A percentile compares a stretch with the other conserved stretches of the same genome.
Conservation (phyloP, 2,329 filamentous ascomycete species). For the Rachicladosporium sp. region DNA sequence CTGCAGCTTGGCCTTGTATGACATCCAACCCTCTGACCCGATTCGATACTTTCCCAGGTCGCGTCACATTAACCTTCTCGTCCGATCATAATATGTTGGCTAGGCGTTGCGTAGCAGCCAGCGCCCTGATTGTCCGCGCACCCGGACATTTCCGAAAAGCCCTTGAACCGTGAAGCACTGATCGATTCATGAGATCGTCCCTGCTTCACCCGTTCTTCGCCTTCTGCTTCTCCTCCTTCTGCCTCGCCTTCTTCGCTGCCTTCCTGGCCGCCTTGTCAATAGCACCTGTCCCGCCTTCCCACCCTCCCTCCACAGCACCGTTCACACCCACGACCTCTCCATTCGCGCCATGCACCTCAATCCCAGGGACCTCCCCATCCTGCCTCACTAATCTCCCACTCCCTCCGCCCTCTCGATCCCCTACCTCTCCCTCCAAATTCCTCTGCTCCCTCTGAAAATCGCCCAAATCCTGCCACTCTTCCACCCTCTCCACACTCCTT, state of each 20-base stretch:
- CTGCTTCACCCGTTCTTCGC: background rate
- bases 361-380: conserved; percentile 18
- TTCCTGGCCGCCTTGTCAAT: conserved; percentile 42
- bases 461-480: conserved; percentile 31
- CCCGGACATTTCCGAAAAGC: too few relatives aligned
- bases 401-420: conserved; percentile 19
- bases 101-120: too few relatives aligned
- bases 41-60: too few relatives aligned
- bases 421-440: conserved; percentile 30
- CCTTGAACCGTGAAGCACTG: too few relatives aligned
- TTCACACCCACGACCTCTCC: conserved; percentile 9
- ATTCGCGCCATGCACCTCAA: conserved; percentile 13
- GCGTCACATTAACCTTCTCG: too few relatives aligned
- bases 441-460: conserved; percentile 29
- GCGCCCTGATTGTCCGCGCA: too few relatives aligned
- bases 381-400: conserved; percentile 16
- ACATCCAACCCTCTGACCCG: too few relatives aligned
- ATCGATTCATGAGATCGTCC: too few relatives aligned
- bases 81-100: too few relatives aligned
- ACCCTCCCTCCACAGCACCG: conserved; percentile 4
- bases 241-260: conserved; percentile 43
- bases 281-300: conserved; percentile 8
- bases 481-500: conserved; percentile 8
- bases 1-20: too few relatives aligned
- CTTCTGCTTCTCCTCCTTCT: conserved; percentile 29